Evolutionary conservation across 495 filamentous ascomycete genomes (phyloP).

Genomic region (Penicillium paradoxum): DNA sequence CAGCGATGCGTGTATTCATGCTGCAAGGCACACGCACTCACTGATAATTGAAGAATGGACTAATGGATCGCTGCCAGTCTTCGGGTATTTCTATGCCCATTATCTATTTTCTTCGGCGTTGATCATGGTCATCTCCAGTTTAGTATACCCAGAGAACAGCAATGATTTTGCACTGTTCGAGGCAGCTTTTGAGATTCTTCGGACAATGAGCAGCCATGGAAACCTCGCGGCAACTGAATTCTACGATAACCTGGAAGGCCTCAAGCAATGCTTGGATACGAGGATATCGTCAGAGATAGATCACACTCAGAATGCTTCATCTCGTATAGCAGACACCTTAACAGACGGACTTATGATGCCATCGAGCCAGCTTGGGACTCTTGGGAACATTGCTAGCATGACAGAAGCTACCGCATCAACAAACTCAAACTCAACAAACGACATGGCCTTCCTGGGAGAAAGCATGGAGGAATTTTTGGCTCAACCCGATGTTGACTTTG

Average conservation of each 20-base stretch:
- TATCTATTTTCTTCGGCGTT: constrained; percentile 31
- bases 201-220: constrained; percentile 25
- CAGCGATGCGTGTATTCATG: constrained; percentile 30
- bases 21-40: constrained; percentile 25
- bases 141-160: constrained; percentile 15
- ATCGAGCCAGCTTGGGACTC: not conserved
- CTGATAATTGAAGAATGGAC: constrained; percentile 35
- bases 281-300: not conserved
- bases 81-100: constrained; percentile 33
- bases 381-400: not conserved
- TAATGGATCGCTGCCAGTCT: constrained; percentile 29
- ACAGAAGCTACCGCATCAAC: constrained; percentile 6
- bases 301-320: not conserved
- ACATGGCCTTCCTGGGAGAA: constrained; percentile 27
- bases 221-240: constrained; percentile 32
- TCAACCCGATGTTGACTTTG: constrained; percentile 18
- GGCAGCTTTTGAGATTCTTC: constrained; percentile 26
- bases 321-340: not conserved
- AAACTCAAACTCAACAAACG: constrained; percentile 7
- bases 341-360: not conserved
- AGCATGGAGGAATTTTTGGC: constrained; percentile 32
- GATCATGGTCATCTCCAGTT: constrained; percentile 30
- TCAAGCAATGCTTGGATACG: constrained; percentile 15
- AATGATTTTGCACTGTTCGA: constrained; percentile 24
- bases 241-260: constrained; percentile 25